Base-by-base conservation (phyloP, 1,139 yeast genomes). In the Nakaseomyces uthaithaninus region DNA sequence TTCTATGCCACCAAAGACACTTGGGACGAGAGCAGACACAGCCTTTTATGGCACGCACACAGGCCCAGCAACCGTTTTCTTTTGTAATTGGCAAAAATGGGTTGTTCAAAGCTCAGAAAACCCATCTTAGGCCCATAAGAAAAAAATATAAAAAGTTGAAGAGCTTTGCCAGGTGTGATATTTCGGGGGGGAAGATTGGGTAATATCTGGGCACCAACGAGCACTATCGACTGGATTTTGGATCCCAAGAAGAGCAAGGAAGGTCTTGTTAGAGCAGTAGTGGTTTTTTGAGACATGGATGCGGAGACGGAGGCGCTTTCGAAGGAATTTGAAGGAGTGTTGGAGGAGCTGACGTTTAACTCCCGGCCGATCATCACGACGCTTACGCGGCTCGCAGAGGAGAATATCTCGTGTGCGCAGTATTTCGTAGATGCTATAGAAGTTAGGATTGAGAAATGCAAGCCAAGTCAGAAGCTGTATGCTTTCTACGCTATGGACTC, bases 311-410 rank as follows among this genome's bases (percentile, higher is more conserved):
- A 51, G 31, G 39, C 39, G 6, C 40, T 50, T 27, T 53, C 55
- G 19, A 52, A 51, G 45, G 62, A 59, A 34, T 59, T 59, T 38
- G 46, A 51, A 11, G 49, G 54, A 33, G 50, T 58, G 22, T 48
- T 91, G 41, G 71, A 73, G 35, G 94, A 85, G 48, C 69, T 91
- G 50, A 86, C 95, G 7, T 80, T 82, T 65, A 89, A 87, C 61
- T 85, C 95, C 6, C 72, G 89, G 45, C 96, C 96, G 11, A 83
- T 89, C 41, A 91, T 91, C 50, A 81, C 83, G 39, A 81, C 77
- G 39, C 71, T 89, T 52, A 91, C 98, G n/a, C 71, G 75, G 37
- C 75, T 87, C 42, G 97, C 98, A 9, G 82, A 76, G 51, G 97
- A 91, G 55, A 85, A 85, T 58, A 71, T 77, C 23, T 72, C 74